Percentiles rank a stretch among this genome's conserved stretches.
Evolutionary conservation across 2,329 filamentous ascomycete species (phyloP).

Genomic region (Exophiala sp.): DNA sequence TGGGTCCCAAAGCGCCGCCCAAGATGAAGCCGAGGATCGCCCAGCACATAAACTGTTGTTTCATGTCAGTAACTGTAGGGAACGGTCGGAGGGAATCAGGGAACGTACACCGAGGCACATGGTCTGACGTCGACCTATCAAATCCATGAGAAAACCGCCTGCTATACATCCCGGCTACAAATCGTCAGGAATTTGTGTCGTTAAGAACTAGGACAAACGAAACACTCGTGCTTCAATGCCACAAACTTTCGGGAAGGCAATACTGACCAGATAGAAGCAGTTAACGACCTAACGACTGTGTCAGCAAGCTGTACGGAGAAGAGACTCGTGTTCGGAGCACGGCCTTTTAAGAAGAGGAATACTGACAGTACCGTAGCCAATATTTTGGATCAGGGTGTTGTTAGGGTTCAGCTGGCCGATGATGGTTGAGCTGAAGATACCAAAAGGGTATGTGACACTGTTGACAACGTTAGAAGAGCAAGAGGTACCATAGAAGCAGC

Average conservation of each 20-base stretch:
- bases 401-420: constrained; percentile 42
- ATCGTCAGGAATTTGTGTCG: no score
- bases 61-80: no score
- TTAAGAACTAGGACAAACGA: no score
- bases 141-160: constrained; percentile 49
- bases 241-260: no score
- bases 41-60: constrained; percentile 38
- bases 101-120: constrained; percentile 45
- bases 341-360: no score
- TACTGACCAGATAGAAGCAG: constrained; percentile 48
- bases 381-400: constrained; percentile 39
- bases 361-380: constrained; percentile 41
- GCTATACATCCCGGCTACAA: constrained; percentile 43
- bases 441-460: constrained; percentile 45
- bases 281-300: constrained; percentile 39
- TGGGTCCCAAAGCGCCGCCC: constrained; percentile 45
- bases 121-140: constrained; percentile 49
- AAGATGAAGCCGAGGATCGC: constrained; percentile 50
- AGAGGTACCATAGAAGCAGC: constrained; percentile 40
- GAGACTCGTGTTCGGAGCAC: no score
- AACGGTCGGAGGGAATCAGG: no score
- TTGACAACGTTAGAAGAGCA: neutral
- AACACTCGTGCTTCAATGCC: no score
- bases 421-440: constrained; percentile 55
- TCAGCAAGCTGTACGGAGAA: no score